Percentiles rank a stretch among this genome's conserved stretches.
Conservation (phyloP, 2,329 filamentous ascomycete genomes). For the Alternaria gansuensis region DNA sequence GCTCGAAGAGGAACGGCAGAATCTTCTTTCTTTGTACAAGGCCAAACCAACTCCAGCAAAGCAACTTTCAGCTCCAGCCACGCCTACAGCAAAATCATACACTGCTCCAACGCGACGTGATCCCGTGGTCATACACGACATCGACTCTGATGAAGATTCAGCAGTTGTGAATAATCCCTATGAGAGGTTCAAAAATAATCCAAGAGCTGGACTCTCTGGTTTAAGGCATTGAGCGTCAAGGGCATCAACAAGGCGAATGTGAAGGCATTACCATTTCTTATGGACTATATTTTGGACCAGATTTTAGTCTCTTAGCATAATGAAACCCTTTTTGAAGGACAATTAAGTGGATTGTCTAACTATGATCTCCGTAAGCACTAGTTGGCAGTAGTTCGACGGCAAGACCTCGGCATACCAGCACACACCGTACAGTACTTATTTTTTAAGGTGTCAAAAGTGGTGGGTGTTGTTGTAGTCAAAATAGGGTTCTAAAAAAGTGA, state of each 20-base stretch:
- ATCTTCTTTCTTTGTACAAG: conserved; percentile 26
- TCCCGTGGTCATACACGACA: not conserved
- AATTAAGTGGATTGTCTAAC: not conserved
- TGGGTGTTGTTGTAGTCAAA: too few relatives aligned
- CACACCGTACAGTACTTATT: too few relatives aligned
- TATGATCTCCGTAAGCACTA: not conserved
- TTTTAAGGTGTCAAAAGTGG: too few relatives aligned
- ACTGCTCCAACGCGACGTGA: not conserved
- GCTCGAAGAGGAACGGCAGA: conserved; percentile 24
- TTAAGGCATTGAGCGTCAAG: not conserved
- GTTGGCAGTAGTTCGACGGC: too few relatives aligned
- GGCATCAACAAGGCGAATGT: not conserved
- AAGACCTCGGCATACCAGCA: too few relatives aligned
- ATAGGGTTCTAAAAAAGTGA: too few relatives aligned
- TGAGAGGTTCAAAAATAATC: conserved; percentile 5
- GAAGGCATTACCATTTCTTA: not conserved
- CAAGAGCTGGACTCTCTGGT: not conserved
- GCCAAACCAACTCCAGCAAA: conserved; percentile 7
- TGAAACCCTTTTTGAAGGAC: not conserved
- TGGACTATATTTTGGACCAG: not conserved
- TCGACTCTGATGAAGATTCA: not conserved
- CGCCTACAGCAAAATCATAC: not conserved
- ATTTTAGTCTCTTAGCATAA: not conserved
- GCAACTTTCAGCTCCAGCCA: not conserved
- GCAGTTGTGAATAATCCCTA: conserved; percentile 7